phyloP scores from a whole-genome alignment of 2,329 filamentous ascomycete genomes.

The Scytalidium lignicola region DNA sequence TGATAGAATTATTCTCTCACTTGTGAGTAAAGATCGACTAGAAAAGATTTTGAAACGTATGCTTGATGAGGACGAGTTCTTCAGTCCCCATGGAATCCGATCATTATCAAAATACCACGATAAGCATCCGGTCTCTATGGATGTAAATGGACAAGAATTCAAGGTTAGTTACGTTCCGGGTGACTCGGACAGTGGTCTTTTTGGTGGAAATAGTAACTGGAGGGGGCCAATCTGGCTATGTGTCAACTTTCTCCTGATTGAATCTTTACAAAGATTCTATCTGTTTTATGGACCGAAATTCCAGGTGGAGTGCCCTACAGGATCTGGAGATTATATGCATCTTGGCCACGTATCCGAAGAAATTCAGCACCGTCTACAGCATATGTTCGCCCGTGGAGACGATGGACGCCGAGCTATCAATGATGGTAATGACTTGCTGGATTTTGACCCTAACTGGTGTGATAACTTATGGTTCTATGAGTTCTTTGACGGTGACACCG shows the following conservation, averaged over 20 bases:
- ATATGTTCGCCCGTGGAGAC: conserved; percentile 80
- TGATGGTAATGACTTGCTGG: conserved; percentile 74
- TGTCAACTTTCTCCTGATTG: conserved; percentile 90
- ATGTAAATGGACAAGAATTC: conserved; percentile 88
- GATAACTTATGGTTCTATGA: conserved; percentile 95
- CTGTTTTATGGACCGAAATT: conserved; percentile 90
- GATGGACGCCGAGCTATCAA: conserved; percentile 87
- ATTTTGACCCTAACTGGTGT: conserved; percentile 91
- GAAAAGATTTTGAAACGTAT: conserved; percentile 85
- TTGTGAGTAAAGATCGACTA: conserved; percentile 90
- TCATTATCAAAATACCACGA: conserved; percentile 91
- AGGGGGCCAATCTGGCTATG: conserved; percentile 93
- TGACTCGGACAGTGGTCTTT: conserved; percentile 93
- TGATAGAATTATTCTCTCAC: conserved; percentile 77
- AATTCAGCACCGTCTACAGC: conserved; percentile 88
- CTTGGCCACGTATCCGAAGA: conserved; percentile 91
- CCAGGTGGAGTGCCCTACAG: conserved; percentile 88
- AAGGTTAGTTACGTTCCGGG: conserved; percentile 85
- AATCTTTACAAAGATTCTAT: conserved; percentile 91
- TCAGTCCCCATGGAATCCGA: conserved; percentile 84
- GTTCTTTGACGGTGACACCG: conserved; percentile 91
- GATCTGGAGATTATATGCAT: conserved; percentile 93
- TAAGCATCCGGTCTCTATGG: conserved; percentile 87
- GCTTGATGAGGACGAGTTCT: conserved; percentile 90
- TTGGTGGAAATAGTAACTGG: conserved; percentile 98